Evolutionary conservation across 225 moss, liverwort and hornwort species (phyloP).

Genomic region (Rhytidiadelphus loreus): DNA sequence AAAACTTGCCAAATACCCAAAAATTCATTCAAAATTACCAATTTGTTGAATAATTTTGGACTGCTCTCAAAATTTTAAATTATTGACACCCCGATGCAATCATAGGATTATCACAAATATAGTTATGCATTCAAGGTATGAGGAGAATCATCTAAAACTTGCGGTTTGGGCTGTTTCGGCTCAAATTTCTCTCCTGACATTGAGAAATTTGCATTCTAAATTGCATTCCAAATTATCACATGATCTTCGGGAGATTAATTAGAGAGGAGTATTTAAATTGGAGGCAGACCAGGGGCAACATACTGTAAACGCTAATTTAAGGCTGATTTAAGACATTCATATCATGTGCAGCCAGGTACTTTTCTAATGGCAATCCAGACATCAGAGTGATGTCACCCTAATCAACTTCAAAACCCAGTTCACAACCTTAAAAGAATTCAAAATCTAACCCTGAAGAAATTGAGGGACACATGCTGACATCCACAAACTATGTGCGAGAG

Average conservation of each 20-base stretch:
- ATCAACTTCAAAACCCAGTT: background rate
- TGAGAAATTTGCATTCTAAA: background rate
- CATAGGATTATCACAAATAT: background rate
- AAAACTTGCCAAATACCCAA: fast-evolving
- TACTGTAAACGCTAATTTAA: background rate
- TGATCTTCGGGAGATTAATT: no score
- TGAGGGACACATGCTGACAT: background rate
- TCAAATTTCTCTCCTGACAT: background rate
- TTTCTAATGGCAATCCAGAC: background rate
- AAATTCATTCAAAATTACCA: background rate
- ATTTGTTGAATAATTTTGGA: background rate
- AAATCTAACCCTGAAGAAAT: background rate
- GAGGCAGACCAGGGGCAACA: background rate
- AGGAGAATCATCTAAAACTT: background rate
- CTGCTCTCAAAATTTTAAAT: no score
- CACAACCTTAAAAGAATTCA: background rate
- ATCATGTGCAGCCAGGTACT: background rate
- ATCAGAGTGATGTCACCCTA: no score
- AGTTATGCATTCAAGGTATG: background rate
- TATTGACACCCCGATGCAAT: background rate
- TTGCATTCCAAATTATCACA: background rate
- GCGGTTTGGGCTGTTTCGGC: background rate
- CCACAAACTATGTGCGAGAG: background rate
- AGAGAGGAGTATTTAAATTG: background rate
- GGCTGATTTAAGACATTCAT: background rate